Evolutionary conservation across 805 yeast genomes (phyloP), one percentile per base, ranked within the genome.

Genomic region (Brettanomyces naardenensis): DNA sequence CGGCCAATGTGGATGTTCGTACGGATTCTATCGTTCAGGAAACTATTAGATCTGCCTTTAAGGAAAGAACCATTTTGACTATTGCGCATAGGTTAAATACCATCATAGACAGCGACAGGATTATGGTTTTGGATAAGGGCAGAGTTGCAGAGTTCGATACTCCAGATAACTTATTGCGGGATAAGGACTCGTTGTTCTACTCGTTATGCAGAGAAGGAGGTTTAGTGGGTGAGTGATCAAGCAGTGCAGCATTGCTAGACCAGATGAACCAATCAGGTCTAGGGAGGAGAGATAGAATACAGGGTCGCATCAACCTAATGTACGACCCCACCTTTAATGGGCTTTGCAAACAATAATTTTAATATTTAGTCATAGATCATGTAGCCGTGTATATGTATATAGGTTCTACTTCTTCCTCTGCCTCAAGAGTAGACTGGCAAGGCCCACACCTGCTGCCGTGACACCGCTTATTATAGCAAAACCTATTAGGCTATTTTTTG

Each of bases 1-100:
- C 95, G 3, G 92, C 95, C 4, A 88, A 90, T 5, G 92, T 84
- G 36, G 95, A 84, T 60, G 89, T 83, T 27, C 86, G 82, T 53
- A 84, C 95, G 3, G 95, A 84, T 59, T 64, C 75, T 44, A 71
- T 83, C 39, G 69, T 84, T 37, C 94, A 84, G 62, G 75, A 80
- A 44, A 84, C 95, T 2, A 84, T 84, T 36, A 70, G 92, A 59
- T 61, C 69, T 1, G 87, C 83, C 30, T 84, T 84, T 53, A 73
- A 75, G 45, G 80, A 81, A 38, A 71, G 88, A 57, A 84, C 94
- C 0, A 84, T 84, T 48, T 64, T 84, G 47, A 84, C 94, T 1
- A 84, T 84, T 63, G 95, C 95, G 1, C 95, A 84, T 56, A 71
- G 95, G 64, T 65, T 84, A 51, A 80, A 84, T 56, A 84, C 94